Evolutionary conservation across 164 flowering plant genomes (phyloP), one percentile per base, ranked within the genome.

Genomic region (Tetrastigma voinierianum): DNA sequence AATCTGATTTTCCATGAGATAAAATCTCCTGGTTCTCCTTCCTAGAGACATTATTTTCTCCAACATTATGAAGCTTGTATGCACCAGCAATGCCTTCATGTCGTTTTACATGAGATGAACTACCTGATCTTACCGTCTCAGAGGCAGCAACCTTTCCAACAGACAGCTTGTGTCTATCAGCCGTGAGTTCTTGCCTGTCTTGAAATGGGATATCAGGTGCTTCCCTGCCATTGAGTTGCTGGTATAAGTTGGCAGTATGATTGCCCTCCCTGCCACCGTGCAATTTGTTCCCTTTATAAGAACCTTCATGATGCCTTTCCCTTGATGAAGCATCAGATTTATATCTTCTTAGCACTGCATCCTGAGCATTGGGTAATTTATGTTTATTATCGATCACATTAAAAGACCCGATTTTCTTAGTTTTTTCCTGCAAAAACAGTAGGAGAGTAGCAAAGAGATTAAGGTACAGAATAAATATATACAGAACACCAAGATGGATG

Each of bases 351-450:
- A 51, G 54, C 9, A 51, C 62, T 32, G 57, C 60, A 11, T 68
- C 74, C 20, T 24, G 66, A 19, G 59, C 72, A 55, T 61, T 64
- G 48, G 46, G 17, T 12, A 63, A 52, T 62, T 67, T 71, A 24
- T 16, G 56, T n/a, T 71, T 70, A 66, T 68, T 62, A 52, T 51
- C 68, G 60, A 47, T 51, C 21, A 43, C 64, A 40, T 64, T 23
- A 52, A 16, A 40, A 46, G 57, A 56, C 19, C 76, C 74, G 20
- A 64, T 23, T 23, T 13, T 49, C 24, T 71, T 80, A 1, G 55
- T 73, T 21, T 66, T 72, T 9, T 59, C 73, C 85, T 82, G 72
- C 73, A 69, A 57, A 66, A 67, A 24, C 7, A n/a, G n/a, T n/a
- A n/a, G n/a, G n/a, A n/a, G n/a, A n/a, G n/a, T n/a, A n/a, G n/a